Base-by-base conservation (phyloP, 1,139 yeast species). In the Nakaseomyces kungkrabaensis region DNA sequence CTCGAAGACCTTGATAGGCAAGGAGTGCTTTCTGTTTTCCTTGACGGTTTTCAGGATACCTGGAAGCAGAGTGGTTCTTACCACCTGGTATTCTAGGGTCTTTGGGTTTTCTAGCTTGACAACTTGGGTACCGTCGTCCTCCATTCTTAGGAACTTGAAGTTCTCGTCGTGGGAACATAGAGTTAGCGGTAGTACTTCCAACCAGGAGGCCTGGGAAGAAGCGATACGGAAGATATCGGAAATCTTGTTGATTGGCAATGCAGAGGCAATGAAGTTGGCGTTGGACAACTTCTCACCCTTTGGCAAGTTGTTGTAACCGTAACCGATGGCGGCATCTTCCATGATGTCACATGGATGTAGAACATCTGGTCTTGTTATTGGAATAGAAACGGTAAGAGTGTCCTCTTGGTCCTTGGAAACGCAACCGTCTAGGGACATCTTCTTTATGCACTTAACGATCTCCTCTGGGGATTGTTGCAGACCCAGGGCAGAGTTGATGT, bases 281-380 rank as follows among this genome's bases (percentile, higher is more conserved):
- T 86, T 84, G 51, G 90, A 76, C 58, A 81, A 74, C 53, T 95
- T 94, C 67, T 85, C 85, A 50, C 95, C 82, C 70, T 83, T 87
- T 55, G 77, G 77, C 65, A 94, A 77, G 68, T 87, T 88, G 71
- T 90, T 86, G 75, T 84, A 94, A 52, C 98, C 99, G 67, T 89
- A 94, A 36, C 89, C 95, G 66, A 94, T 85, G 48, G 97, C 98
- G 46, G 90, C 96, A 69, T 94, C 99, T 71, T 94, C 99, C 96
- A 94, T 86, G 59, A 94, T 85, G 70, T 94, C 99, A 76, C 98
- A 92, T 69, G 89, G 96, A 70, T 94, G 99, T 63, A 94, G 77
- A 55, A 94, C 79, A 69, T 94, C 99, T 8, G 97, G 82, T 73
- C 99, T 83, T 45, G 98, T 92, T 60, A 88, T 82, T 58, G 99